Evolutionary conservation across 2,329 filamentous ascomycete species (phyloP).

Genomic region (Hymenoscyphus fructigenus): DNA sequence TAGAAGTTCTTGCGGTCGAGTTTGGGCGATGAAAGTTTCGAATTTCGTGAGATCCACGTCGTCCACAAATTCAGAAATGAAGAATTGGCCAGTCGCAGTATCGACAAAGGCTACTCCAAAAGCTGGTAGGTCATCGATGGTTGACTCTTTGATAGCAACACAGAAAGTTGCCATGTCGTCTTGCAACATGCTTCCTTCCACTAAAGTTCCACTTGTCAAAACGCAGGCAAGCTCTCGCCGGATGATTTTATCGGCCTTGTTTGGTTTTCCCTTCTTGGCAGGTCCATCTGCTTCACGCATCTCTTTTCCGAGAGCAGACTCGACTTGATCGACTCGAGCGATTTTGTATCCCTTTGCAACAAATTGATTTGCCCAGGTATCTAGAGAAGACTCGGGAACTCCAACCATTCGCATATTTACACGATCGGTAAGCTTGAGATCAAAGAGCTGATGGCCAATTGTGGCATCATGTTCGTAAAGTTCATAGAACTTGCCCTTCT

Average conservation of each 20-base stretch:
- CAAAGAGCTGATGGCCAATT: slow-evolving; percentile 92
- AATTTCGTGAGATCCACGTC: slow-evolving; percentile 94
- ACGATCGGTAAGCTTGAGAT: slow-evolving; percentile 94
- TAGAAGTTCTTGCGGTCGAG: slow-evolving; percentile 80
- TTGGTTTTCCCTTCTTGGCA: slow-evolving; percentile 33
- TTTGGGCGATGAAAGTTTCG: slow-evolving; percentile 94
- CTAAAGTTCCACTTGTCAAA: slow-evolving; percentile 86
- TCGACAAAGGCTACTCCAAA: slow-evolving; percentile 96
- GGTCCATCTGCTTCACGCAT: slow-evolving; percentile 88
- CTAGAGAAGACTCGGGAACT: slow-evolving; percentile 91
- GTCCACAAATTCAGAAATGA: slow-evolving; percentile 86
- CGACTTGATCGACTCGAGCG: slow-evolving; percentile 92
- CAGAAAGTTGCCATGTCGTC: slow-evolving; percentile 98
- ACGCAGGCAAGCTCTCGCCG: slow-evolving; percentile 87
- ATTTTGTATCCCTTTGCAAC: slow-evolving; percentile 98
- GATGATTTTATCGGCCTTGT: slow-evolving; percentile 88
- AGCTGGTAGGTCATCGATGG: slow-evolving; percentile 70
- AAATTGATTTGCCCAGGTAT: slow-evolving; percentile 97
- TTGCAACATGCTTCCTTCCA: slow-evolving; percentile 95
- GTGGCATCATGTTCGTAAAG: slow-evolving; percentile 97
- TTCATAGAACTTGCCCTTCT: slow-evolving; percentile 99
- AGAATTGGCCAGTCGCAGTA: slow-evolving; percentile 93
- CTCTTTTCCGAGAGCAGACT: slow-evolving; percentile 92
- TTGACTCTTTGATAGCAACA: slow-evolving; percentile 83
- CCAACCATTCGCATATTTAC: slow-evolving; percentile 99